Conservation (phyloP, 805 yeast species). For the Ogataea zsoltii region DNA sequence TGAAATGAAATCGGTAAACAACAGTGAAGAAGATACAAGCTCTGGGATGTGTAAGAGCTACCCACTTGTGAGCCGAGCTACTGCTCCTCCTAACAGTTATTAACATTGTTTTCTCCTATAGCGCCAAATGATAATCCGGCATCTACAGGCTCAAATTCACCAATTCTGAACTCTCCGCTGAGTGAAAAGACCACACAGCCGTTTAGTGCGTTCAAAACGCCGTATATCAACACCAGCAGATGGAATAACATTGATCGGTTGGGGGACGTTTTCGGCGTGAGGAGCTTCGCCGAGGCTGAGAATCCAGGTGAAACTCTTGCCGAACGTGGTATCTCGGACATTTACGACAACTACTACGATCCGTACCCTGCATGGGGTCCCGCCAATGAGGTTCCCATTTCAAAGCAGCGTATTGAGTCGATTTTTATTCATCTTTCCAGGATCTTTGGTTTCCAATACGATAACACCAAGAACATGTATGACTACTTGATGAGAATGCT, state of each 20-base stretch:
- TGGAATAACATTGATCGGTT: constrained; percentile 43
- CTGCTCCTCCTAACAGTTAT: not conserved
- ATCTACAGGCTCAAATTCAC: constrained; percentile 16
- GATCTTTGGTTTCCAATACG: constrained; percentile 69
- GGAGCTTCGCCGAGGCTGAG: constrained; percentile 30
- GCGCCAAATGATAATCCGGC: constrained; percentile 21
- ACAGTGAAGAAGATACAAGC: constrained; percentile 12
- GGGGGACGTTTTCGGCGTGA: constrained; percentile 35
- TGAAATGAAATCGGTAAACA: constrained; percentile 6
- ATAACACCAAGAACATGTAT: constrained; percentile 65
- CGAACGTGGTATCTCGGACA: constrained; percentile 40
- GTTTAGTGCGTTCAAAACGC: constrained; percentile 47
- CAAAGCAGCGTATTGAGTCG: constrained; percentile 54
- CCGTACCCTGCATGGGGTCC: constrained; percentile 57
- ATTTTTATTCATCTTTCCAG: constrained; percentile 53
- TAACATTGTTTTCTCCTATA: constrained; percentile 12
- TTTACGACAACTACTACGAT: constrained; percentile 45
- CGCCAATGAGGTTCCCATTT: constrained; percentile 45
- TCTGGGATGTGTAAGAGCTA: constrained; percentile 20
- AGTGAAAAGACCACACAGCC: constrained; percentile 33
- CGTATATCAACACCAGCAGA: constrained; percentile 41
- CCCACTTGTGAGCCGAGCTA: not conserved
- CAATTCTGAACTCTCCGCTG: constrained; percentile 26
- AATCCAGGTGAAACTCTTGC: constrained; percentile 35
- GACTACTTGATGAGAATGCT: constrained; percentile 61